phyloP scores from a whole-genome alignment of 2,329 filamentous ascomycete species.

The Colletotrichum navitas region DNA sequence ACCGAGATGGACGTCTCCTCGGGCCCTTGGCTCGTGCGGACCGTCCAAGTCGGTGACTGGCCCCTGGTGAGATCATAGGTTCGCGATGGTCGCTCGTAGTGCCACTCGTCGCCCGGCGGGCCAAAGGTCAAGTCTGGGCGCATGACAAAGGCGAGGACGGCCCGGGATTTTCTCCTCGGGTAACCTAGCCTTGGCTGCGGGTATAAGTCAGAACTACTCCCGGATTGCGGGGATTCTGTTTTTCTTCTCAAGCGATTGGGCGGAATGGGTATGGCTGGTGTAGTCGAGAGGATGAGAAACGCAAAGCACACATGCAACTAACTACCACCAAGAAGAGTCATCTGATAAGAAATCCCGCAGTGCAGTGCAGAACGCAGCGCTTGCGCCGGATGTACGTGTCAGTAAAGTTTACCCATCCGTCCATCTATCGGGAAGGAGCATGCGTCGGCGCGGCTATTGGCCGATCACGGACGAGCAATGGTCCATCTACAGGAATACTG shows the following conservation, averaged over 20 bases:
- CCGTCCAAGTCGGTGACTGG: constrained; percentile 31
- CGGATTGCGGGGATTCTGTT: neutral
- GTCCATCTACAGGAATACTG: constrained; percentile 14
- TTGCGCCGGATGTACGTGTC: constrained; percentile 10
- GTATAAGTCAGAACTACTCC: neutral
- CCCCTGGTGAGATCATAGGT: constrained; percentile 41
- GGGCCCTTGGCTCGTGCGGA: constrained; percentile 37
- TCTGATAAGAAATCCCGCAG: constrained; percentile 15
- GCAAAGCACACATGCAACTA: constrained; percentile 21
- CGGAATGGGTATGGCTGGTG: neutral
- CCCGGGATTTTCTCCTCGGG: constrained; percentile 35
- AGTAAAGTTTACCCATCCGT: neutral
- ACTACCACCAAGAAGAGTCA: constrained; percentile 10
- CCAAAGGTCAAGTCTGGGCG: constrained; percentile 35
- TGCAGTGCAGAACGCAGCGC: neutral
- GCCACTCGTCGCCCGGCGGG: constrained; percentile 39
- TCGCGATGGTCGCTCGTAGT: constrained; percentile 36
- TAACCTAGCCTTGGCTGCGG: constrained; percentile 34
- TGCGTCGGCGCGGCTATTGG: constrained; percentile 32
- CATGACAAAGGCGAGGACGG: constrained; percentile 15
- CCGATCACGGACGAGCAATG: constrained; percentile 8
- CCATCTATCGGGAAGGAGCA: constrained; percentile 14
- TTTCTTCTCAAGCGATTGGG: constrained; percentile 15
- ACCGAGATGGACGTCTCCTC: constrained; percentile 50
- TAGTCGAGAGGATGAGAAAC: constrained; percentile 7